Percentiles rank a stretch among this genome's conserved stretches.
Evolutionary conservation across 73 alveolate genomes (phyloP).

Genomic region (Symbiodinium pilosum): DNA sequence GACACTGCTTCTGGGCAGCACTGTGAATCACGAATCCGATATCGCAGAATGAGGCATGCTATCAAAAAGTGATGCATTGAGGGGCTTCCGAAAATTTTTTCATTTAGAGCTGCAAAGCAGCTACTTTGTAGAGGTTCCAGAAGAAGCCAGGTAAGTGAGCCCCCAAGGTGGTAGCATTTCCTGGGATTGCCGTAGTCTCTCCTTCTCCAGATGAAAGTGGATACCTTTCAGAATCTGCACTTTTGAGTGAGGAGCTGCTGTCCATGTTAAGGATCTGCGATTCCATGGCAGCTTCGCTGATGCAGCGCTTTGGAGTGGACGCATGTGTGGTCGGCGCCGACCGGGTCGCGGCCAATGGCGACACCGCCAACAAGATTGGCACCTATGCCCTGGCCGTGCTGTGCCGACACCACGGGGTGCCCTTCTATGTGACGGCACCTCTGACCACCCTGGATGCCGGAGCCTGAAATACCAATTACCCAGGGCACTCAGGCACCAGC

Average conservation of each 20-base stretch:
- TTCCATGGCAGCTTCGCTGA: slow-evolving; percentile 90
- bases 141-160: no score
- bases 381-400: slow-evolving; percentile 91
- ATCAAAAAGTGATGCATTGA: no score
- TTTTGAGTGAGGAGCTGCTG: background rate
- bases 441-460: slow-evolving; percentile 67
- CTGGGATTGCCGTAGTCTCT: no score
- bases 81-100: no score
- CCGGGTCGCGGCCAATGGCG: slow-evolving; percentile 87
- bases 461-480: background rate
- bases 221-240: background rate
- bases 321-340: slow-evolving; percentile 87
- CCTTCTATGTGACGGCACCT: slow-evolving; percentile 74
- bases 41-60: no score
- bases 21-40: no score
- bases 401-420: slow-evolving; percentile 77
- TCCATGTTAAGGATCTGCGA: slow-evolving; percentile 79
- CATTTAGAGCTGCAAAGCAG: no score
- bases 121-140: no score
- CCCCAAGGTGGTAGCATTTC: no score
- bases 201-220: background rate
- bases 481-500: no score
- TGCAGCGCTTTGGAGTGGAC: slow-evolving; percentile 75
- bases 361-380: slow-evolving; percentile 93
- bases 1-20: slow-evolving; percentile 15